phyloP scores from a whole-genome alignment of 2,329 filamentous ascomycete genomes.

The Sarocladium brachiariae region DNA sequence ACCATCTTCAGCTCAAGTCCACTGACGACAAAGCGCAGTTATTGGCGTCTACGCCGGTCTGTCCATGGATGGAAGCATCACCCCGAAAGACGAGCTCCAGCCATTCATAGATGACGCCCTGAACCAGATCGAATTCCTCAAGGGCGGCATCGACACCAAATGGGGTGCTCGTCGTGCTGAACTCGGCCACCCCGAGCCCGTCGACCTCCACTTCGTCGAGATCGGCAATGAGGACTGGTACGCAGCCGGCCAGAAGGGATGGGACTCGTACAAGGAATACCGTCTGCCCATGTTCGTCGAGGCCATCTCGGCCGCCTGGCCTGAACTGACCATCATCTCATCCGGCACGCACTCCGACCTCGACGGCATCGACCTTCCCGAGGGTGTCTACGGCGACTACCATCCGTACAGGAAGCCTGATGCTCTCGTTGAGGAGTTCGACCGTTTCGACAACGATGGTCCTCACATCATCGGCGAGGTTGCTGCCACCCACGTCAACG shows the following conservation, averaged over 20 bases:
- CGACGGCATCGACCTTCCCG: constrained; percentile 30
- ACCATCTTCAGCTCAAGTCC: constrained; percentile 2
- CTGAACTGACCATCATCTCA: constrained; percentile 49
- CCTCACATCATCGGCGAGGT: constrained; percentile 41
- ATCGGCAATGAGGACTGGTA: constrained; percentile 64
- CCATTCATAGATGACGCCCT: constrained; percentile 53
- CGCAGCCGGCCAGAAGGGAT: constrained; percentile 38
- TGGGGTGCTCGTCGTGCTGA: constrained; percentile 52
- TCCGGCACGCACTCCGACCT: constrained; percentile 39
- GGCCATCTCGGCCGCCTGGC: constrained; percentile 49
- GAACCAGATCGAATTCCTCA: constrained; percentile 57
- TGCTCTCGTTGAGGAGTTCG: constrained; percentile 40
- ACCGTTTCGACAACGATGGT: constrained; percentile 44
- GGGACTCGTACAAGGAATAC: constrained; percentile 43
- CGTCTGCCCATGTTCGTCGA: constrained; percentile 54
- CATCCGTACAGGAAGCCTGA: constrained; percentile 47
- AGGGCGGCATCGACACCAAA: constrained; percentile 42
- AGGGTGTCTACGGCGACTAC: constrained; percentile 39
- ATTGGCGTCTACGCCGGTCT: constrained; percentile 53
- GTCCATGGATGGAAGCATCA: constrained; percentile 44
- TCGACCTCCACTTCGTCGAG: constrained; percentile 54
- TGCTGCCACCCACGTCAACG: constrained; percentile 44
- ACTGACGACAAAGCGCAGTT: constrained; percentile 23
- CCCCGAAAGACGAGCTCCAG: constrained; percentile 43
- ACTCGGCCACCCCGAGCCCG: constrained; percentile 56